Evolutionary conservation across 2,329 filamentous ascomycete species (phyloP).

Genomic region (Pseudogymnoascus sp.): DNA sequence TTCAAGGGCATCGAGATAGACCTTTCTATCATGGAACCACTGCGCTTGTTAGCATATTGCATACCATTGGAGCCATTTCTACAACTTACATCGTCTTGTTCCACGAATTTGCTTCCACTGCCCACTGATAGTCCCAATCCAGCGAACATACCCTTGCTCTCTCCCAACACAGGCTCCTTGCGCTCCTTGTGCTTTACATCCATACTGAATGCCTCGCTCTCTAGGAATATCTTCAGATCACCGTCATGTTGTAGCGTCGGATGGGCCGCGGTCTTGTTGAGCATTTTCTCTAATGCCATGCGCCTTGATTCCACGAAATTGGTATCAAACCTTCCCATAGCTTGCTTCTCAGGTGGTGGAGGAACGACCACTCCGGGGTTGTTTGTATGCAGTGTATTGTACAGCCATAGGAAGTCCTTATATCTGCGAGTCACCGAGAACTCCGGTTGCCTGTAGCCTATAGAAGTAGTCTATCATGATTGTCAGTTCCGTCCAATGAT

Average conservation of each 20-base stretch:
- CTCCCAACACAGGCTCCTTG: slow-evolving; percentile 73
- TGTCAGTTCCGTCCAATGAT: slow-evolving; percentile 16
- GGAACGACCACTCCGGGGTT: slow-evolving; percentile 93
- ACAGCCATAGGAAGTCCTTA: slow-evolving; percentile 95
- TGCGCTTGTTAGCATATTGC: slow-evolving; percentile 31
- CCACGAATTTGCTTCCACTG: slow-evolving; percentile 79
- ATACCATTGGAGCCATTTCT: background rate
- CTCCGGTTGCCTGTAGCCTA: slow-evolving; percentile 86
- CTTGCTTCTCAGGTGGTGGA: slow-evolving; percentile 95
- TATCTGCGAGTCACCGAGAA: slow-evolving; percentile 93
- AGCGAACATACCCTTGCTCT: slow-evolving; percentile 90
- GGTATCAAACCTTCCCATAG: slow-evolving; percentile 88
- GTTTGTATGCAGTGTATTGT: slow-evolving; percentile 87
- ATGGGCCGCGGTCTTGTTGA: slow-evolving; percentile 90
- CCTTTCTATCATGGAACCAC: slow-evolving; percentile 96
- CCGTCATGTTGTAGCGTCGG: slow-evolving; percentile 85
- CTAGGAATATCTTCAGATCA: slow-evolving; percentile 91
- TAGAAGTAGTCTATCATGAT: slow-evolving; percentile 70
- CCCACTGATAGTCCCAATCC: slow-evolving; percentile 75
- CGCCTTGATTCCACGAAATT: slow-evolving; percentile 93
- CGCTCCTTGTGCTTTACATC: slow-evolving; percentile 98
- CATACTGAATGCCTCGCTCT: slow-evolving; percentile 91
- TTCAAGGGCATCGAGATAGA: slow-evolving; percentile 91
- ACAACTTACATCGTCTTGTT: slow-evolving; percentile 79
- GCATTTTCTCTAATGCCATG: slow-evolving; percentile 90